Percentiles rank a stretch among this genome's conserved stretches.
These are phyloP conservation scores for Saccharomyces hybrid DNA, from an alignment of 1,139 yeast genomes.

Conservation along the genomic window DNA sequence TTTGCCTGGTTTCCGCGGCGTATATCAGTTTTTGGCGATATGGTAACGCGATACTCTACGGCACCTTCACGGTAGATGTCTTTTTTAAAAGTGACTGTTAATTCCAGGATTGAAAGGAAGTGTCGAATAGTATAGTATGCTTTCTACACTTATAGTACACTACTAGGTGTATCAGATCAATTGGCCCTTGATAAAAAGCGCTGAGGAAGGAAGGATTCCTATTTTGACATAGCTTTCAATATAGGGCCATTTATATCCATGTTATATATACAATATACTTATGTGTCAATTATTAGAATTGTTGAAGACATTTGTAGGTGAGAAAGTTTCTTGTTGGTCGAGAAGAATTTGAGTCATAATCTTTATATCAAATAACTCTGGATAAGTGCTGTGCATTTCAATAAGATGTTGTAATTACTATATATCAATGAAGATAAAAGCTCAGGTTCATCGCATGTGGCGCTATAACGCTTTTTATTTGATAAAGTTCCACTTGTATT, in stretches of 20 bases:
- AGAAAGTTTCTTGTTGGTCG: neutral
- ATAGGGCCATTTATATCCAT: neutral
- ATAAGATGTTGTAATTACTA: too few species aligned
- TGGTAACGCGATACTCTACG: neutral
- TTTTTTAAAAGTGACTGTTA: neutral
- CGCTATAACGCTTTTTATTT: too few species aligned
- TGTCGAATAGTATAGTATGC: neutral
- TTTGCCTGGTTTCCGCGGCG: neutral
- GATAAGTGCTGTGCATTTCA: too few species aligned
- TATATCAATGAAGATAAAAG: too few species aligned
- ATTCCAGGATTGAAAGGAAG: neutral
- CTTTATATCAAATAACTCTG: neutral
- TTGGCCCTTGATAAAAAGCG: neutral
- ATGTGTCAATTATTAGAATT: neutral
- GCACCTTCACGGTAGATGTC: neutral
- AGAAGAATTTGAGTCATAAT: neutral
- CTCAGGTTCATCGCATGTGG: too few species aligned
- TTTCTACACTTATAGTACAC: too few species aligned
- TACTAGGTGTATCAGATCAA: neutral
- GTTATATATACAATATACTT: neutral
- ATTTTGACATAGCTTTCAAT: neutral
- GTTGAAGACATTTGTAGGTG: neutral
- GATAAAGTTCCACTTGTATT: too few species aligned
- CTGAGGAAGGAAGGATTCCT: neutral
- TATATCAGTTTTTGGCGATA: neutral